Percentiles rank a stretch among this genome's conserved stretches.
Conservation (phyloP, 2,329 filamentous ascomycete species). For the Colletotrichum sojae region DNA sequence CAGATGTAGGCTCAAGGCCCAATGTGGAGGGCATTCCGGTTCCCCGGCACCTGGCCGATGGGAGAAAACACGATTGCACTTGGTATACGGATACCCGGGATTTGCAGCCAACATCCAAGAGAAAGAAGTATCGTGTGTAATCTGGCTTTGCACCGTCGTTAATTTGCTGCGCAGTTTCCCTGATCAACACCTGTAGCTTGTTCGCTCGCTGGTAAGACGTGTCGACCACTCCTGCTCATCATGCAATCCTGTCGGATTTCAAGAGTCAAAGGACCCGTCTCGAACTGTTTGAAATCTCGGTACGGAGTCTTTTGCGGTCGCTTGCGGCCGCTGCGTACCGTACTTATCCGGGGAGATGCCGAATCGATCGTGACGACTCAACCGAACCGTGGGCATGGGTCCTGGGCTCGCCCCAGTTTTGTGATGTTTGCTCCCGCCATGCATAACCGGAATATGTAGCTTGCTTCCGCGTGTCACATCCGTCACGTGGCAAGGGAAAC, state of each 20-base stretch:
- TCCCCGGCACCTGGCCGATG: slow-evolving; percentile 24
- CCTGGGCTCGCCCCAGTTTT: slow-evolving; percentile 19
- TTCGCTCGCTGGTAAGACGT: not conserved
- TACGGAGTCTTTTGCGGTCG: not conserved
- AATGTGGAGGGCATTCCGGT: slow-evolving; percentile 15
- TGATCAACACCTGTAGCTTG: slow-evolving; percentile 14
- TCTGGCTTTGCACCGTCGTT: slow-evolving; percentile 4
- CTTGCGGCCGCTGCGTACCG: not conserved
- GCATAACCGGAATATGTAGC: slow-evolving; percentile 38
- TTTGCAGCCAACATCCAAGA: slow-evolving; percentile 13
- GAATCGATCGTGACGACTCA: slow-evolving; percentile 19
- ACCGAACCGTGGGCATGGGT: slow-evolving; percentile 25
- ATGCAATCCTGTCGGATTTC: not conserved
- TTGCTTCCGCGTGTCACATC: slow-evolving; percentile 33
- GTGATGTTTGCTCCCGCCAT: slow-evolving; percentile 34
- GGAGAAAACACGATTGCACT: not conserved
- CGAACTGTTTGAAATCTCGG: not conserved
- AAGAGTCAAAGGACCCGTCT: not conserved
- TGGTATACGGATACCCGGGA: slow-evolving; percentile 3
- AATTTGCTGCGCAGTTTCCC: slow-evolving; percentile 8
- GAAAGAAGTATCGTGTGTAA: slow-evolving; percentile 13
- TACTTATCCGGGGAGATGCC: slow-evolving; percentile 13
- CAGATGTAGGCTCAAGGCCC: slow-evolving; percentile 3
- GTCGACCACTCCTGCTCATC: not conserved
- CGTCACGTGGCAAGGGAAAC: slow-evolving; percentile 25